Evolutionary conservation across 208 protist species (phyloP).

Genomic region (Endotrypanum monterogeii): DNA sequence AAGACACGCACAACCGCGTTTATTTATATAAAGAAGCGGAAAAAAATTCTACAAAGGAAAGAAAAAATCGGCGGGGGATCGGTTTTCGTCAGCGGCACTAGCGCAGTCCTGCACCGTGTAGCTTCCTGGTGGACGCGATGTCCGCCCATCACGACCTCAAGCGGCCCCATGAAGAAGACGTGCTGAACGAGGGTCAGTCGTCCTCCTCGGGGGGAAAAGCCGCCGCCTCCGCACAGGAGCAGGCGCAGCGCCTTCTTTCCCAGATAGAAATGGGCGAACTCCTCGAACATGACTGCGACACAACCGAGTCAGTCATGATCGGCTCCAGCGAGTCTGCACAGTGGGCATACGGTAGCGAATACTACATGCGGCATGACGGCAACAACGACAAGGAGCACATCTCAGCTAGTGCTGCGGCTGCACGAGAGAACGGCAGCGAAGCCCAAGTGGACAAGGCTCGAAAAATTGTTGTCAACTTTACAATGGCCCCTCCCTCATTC

Average conservation of each 20-base stretch:
- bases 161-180: slow-evolving; percentile 3
- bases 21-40: slow-evolving; percentile 1
- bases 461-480: slow-evolving; percentile 31
- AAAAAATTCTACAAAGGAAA: background rate
- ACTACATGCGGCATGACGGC: slow-evolving; percentile 56
- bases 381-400: slow-evolving; percentile 21
- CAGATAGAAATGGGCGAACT: slow-evolving; percentile 42
- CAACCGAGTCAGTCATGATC: slow-evolving; percentile 51
- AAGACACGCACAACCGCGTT: background rate
- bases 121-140: background rate
- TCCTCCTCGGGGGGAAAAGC: background rate
- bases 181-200: too few species aligned
- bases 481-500: slow-evolving; percentile 55
- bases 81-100: too few species aligned
- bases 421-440: background rate
- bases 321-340: slow-evolving; percentile 51
- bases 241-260: slow-evolving; percentile 23
- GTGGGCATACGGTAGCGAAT: slow-evolving; percentile 66
- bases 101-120: background rate
- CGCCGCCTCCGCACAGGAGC: slow-evolving; percentile 10
- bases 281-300: slow-evolving; percentile 49
- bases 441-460: slow-evolving; percentile 6
- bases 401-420: background rate
- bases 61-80: background rate
- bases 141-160: slow-evolving; percentile 1